Evolutionary conservation across 768 basidiomycete species (phyloP), one percentile per base, ranked within the genome.

Genomic region (Panaeolus papilionaceus): DNA sequence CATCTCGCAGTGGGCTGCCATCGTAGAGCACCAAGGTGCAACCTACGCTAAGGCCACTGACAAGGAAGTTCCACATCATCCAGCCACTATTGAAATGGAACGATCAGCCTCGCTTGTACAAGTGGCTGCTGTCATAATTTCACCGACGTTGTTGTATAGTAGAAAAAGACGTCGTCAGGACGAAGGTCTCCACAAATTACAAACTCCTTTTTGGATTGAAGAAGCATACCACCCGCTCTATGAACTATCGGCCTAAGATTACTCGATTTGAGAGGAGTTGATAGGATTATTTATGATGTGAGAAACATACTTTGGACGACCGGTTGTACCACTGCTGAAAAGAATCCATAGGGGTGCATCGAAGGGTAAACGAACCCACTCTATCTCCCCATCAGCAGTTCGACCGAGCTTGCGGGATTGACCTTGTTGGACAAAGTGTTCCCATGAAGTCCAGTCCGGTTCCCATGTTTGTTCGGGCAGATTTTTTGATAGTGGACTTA

Each of bases 31-130:
- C 88, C 12, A 94, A 82, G 4, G 89, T 91, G 70, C 89, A 89
- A 49, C 92, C 92, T 14, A 87, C 75, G 49, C 84, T 83, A 11
- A 94, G 82, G 9, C 86, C 88, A 64, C 86, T 85, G 38, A 91
- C 82, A 40, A 94, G 87, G 76, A 92, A 94, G 74, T 94, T 94
- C 88, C 90, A 94, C 93, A 94, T 94, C 92, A 95, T 94, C 93
- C 92, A 93, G 54, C 91, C 91, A 18, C 91, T 93, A 71, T 64
- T 33, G 10, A 37, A 62, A 44, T 47, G 38, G 20, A 62, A 5
- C 39, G 63, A 62, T 67, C 14, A 18, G 42, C 20, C 38, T 58
- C 14, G 54, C 51, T n/a, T 10, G 18, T 12, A 65, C 38, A 45
- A 38, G 44, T 63, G 49, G 45, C 66, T 64, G 23, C 33, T 62